Evolutionary conservation across 108 stramenopile species (phyloP).

Genomic region (Pseudonitzschia pungens): DNA sequence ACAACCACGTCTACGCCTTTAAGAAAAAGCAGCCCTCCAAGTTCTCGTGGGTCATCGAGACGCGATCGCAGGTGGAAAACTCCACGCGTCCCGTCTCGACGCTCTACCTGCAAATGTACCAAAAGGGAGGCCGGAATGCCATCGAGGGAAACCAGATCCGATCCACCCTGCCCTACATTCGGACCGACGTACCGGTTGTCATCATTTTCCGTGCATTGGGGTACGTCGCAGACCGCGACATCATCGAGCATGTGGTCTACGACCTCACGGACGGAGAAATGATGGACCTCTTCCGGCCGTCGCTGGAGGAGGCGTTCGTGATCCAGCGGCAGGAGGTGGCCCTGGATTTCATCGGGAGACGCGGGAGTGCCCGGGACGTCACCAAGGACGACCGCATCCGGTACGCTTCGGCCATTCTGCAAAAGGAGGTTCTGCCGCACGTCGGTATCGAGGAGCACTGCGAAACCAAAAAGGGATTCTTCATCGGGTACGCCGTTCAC

Average conservation of each 20-base stretch:
- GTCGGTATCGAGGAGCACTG: slow-evolving; percentile 96
- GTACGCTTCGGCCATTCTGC: slow-evolving; percentile 92
- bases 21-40: slow-evolving; percentile 95
- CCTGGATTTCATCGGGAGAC: slow-evolving; percentile 95
- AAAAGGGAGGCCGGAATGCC: slow-evolving; percentile 86
- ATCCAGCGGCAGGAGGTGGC: slow-evolving; percentile 93
- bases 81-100: slow-evolving; percentile 91
- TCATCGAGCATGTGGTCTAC: slow-evolving; percentile 98
- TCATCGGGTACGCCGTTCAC: slow-evolving; percentile 98
- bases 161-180: slow-evolving; percentile 93
- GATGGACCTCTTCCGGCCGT: slow-evolving; percentile 96
- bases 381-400: slow-evolving; percentile 95
- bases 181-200: slow-evolving; percentile 97
- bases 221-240: slow-evolving; percentile 92
- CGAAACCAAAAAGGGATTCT: slow-evolving; percentile 99
- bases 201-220: slow-evolving; percentile 98
- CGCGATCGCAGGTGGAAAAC: slow-evolving; percentile 90
- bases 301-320: slow-evolving; percentile 93
- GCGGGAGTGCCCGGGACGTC: slow-evolving; percentile 91
- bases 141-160: slow-evolving; percentile 97
- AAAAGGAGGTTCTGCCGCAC: slow-evolving; percentile 97
- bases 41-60: slow-evolving; percentile 96
- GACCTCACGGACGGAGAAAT: slow-evolving; percentile 96
- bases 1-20: slow-evolving; percentile 99
- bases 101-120: slow-evolving; percentile 96